phyloP scores from a whole-genome alignment of 371 early-diverging fungal genomes.

The Apophysomyces elegans region DNA sequence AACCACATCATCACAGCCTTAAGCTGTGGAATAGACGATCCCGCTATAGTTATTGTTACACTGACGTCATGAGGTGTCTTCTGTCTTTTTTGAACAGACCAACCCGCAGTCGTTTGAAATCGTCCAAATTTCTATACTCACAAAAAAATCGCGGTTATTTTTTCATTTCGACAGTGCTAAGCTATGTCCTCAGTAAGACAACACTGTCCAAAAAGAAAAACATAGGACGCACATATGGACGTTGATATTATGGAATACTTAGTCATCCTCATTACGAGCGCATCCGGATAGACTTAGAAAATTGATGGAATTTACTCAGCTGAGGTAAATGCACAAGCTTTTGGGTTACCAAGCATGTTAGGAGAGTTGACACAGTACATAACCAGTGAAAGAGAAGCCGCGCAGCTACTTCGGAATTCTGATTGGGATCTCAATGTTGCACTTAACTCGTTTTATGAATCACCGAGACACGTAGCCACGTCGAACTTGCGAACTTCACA shows the following conservation, averaged over 20 bases:
- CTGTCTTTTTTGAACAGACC: no score
- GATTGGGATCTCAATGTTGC: constrained; percentile 75
- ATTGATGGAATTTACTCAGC: constrained; percentile 53
- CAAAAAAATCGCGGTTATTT: neutral
- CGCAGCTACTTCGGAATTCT: constrained; percentile 48
- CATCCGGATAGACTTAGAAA: constrained; percentile 55
- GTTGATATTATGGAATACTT: constrained; percentile 14
- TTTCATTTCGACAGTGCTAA: neutral
- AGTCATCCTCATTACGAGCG: constrained; percentile 10
- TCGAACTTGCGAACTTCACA: constrained; percentile 24
- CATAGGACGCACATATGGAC: neutral
- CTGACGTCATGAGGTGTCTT: no score
- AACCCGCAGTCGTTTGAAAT: no score
- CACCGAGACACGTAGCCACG: constrained; percentile 3
- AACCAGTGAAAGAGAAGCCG: constrained; percentile 61
- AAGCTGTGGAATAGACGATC: no score
- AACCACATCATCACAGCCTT: no score
- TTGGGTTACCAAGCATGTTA: constrained; percentile 1
- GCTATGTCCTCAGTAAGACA: constrained; percentile 7
- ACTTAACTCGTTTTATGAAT: constrained; percentile 63
- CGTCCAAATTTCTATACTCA: no score
- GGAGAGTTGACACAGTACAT: neutral
- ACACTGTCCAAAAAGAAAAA: neutral
- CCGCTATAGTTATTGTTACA: no score
- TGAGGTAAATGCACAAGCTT: constrained; percentile 37